Evolutionary conservation across 768 basidiomycete genomes (phyloP), one percentile per base, ranked within the genome.

Genomic region (Tricholoma terreum): DNA sequence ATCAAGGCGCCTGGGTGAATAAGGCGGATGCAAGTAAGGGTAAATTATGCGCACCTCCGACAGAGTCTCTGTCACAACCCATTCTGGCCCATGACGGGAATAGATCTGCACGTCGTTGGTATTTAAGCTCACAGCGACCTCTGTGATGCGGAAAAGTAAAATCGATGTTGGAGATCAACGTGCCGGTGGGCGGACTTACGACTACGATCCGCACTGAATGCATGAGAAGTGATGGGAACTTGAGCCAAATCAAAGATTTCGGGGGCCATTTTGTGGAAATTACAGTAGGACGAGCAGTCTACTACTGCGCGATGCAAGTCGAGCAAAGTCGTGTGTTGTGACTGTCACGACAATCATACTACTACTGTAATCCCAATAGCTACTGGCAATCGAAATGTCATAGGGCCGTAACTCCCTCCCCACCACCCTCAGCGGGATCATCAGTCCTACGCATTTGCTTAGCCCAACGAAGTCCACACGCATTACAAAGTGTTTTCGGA

Each of bases 401-500:
- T 40, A 31, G 15, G 19, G 21, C 17, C 24, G 14, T 27, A 31
- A 17, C 27, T 31, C 22, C 52, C 14, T 54, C 52, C 42, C 46
- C 58, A 8, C 43, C 57, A 7, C 58, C 64, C 33, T 70, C 69
- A 7, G 54, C 50, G 9, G 72, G 60, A 38, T 79, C 76, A 50
- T 79, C 77, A 11, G 57, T 64, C 61, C 73, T 78, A 31, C 77
- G 71, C 63, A 73, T 73, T 62, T 78, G 77, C 59, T 97, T 96
- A 27, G 94, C 94, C 92, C 93, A 96, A 54, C 94, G 82, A 38
- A 98, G 74, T 22, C 95, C 95, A 62, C 96, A 97, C 2, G 94
- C 94, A 71, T 98, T 97, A 77, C 96, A 98, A 4, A 98, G 75
- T n/a, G 96, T 97, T 75, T 98, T 99, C 1, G 96, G 94, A 34